A percentile compares a stretch with the other conserved stretches of the same genome.
Evolutionary conservation across 2,329 filamentous ascomycete species (phyloP).

Genomic region (Emmonsia crescens): DNA sequence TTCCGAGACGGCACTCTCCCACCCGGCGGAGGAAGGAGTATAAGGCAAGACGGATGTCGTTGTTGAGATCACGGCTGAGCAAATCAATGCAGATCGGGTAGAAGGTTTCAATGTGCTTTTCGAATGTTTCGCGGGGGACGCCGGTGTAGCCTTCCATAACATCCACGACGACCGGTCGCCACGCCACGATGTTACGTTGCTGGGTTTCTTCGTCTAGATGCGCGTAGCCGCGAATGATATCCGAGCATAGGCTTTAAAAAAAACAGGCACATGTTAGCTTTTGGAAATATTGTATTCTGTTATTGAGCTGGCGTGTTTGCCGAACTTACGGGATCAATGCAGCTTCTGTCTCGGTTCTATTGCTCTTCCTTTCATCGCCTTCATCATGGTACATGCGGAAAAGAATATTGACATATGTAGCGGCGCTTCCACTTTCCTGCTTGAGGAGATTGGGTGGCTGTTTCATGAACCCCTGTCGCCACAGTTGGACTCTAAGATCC

Average conservation of each 20-base stretch:
- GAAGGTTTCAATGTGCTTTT: conserved; percentile 67
- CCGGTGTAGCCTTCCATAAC: conserved; percentile 85
- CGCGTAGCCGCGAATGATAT: conserved; percentile 81
- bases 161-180: conserved; percentile 93
- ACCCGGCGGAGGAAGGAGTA: conserved; percentile 69
- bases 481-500: conserved; percentile 84
- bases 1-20: conserved; percentile 58
- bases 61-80: conserved; percentile 66
- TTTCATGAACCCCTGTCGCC: conserved; percentile 99
- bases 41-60: conserved; percentile 67
- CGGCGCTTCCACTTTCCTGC: conserved; percentile 85
- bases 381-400: conserved; percentile 96
- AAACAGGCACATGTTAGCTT: conserved; percentile 14
- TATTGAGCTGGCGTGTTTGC: not conserved
- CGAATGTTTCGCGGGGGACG: conserved; percentile 72
- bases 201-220: conserved; percentile 89
- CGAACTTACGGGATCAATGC: conserved; percentile 68
- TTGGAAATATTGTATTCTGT: not conserved
- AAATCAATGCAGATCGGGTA: conserved; percentile 79
- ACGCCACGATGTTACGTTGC: conserved; percentile 91
- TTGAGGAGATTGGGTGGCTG: conserved; percentile 96
- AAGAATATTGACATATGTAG: conserved; percentile 90
- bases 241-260: conserved; percentile 65
- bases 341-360: conserved; percentile 71
- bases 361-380: conserved; percentile 67